phyloP scores from a whole-genome alignment of 768 basidiomycete species.

The Mycena haematopus region DNA sequence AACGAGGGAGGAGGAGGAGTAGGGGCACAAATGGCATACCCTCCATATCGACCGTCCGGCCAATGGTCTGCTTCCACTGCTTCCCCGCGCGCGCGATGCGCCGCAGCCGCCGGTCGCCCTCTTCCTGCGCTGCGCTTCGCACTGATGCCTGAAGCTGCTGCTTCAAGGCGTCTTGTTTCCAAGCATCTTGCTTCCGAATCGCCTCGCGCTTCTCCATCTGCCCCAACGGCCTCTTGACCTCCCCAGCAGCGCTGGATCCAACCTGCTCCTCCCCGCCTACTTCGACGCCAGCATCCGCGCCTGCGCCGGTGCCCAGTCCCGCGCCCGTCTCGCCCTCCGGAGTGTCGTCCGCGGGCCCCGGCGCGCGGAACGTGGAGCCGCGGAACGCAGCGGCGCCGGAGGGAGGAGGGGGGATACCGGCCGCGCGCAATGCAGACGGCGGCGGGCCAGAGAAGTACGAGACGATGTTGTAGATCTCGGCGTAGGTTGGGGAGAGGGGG shows the following conservation, averaged over 20 bases:
- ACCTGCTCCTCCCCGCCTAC: not conserved
- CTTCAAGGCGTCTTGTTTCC: slow-evolving; percentile 37
- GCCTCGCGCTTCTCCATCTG: slow-evolving; percentile 59
- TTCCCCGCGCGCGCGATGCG: slow-evolving; percentile 93
- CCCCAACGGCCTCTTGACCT: slow-evolving; percentile 57
- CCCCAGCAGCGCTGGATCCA: not conserved
- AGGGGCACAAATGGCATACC: slow-evolving; percentile 57
- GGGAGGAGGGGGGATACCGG: slow-evolving; percentile 15
- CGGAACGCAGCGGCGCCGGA: slow-evolving; percentile 20
- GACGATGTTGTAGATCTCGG: slow-evolving; percentile 93
- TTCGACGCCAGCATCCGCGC: slow-evolving; percentile 36
- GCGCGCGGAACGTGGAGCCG: slow-evolving; percentile 4
- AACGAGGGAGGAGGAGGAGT: not conserved
- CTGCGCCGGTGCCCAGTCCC: not conserved
- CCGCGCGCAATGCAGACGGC: slow-evolving; percentile 56
- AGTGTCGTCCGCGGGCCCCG: not conserved
- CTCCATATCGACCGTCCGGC: slow-evolving; percentile 90
- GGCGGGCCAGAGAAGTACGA: slow-evolving; percentile 92
- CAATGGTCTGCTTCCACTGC: slow-evolving; percentile 87
- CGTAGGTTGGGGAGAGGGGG: slow-evolving; percentile 84
- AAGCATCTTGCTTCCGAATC: slow-evolving; percentile 64
- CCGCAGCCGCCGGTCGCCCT: slow-evolving; percentile 75
- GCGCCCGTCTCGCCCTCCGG: not conserved
- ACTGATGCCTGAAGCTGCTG: slow-evolving; percentile 40
- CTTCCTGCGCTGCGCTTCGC: slow-evolving; percentile 37